These are phyloP conservation scores for Sporothrix euskadiensis DNA, from an alignment of 2,329 filamentous ascomycete species.

Conservation along the genomic window DNA sequence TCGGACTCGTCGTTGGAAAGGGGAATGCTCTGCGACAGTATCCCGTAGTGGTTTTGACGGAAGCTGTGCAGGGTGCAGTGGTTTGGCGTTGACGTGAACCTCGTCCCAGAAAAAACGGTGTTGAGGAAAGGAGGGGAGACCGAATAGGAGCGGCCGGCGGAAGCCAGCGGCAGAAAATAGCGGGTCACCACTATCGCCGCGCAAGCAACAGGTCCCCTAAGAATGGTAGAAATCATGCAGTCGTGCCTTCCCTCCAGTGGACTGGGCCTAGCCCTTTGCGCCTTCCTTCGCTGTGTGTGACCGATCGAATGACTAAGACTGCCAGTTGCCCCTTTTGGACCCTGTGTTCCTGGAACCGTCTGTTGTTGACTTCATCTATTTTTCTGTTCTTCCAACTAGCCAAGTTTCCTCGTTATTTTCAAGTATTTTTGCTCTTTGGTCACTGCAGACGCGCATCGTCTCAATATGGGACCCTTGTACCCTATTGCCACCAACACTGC, in stretches of 20 bases:
- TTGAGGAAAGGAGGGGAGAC: conserved; percentile 2
- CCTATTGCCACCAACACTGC: neutral
- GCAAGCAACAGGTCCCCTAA: neutral
- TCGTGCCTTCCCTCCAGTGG: neutral
- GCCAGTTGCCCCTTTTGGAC: conserved; percentile 3
- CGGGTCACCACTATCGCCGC: conserved; percentile 19
- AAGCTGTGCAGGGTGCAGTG: neutral
- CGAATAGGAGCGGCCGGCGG: conserved; percentile 1
- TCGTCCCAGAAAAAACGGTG: conserved; percentile 10
- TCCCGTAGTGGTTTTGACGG: neutral
- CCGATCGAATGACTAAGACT: conserved; percentile 14
- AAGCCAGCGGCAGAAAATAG: conserved; percentile 18
- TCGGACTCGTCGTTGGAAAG: neutral
- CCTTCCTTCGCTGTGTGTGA: neutral
- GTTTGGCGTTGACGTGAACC: neutral
- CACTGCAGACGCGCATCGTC: neutral
- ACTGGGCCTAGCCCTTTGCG: neutral
- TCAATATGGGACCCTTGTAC: neutral
- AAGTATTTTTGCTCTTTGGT: neutral
- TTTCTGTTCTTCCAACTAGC: neutral
- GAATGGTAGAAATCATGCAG: neutral
- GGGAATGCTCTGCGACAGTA: neutral
- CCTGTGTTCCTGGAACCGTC: neutral
- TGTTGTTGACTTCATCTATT: conserved; percentile 10
- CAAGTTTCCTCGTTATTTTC: neutral